These are phyloP conservation scores for Ogataea henricii DNA, from an alignment of 805 yeast species.

Conservation along the genomic window DNA sequence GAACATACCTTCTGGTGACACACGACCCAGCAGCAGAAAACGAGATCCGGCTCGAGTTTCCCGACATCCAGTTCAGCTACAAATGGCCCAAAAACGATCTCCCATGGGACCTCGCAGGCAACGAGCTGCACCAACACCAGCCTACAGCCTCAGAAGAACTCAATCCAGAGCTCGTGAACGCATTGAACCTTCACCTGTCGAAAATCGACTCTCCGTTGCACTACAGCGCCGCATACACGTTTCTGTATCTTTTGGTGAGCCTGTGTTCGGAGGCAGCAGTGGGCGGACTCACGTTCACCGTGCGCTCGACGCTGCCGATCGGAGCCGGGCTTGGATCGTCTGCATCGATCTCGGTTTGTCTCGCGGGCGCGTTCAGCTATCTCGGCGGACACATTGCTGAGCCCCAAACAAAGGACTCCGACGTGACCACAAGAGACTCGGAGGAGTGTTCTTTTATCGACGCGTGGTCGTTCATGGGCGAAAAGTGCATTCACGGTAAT, in stretches of 20 bases:
- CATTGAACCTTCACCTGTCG: slow-evolving; percentile 45
- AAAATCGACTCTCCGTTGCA: slow-evolving; percentile 58
- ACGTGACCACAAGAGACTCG: slow-evolving; percentile 36
- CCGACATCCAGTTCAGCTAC: slow-evolving; percentile 71
- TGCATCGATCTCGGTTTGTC: slow-evolving; percentile 84
- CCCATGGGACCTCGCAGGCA: slow-evolving; percentile 53
- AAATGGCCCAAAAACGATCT: slow-evolving; percentile 63
- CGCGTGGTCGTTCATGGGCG: slow-evolving; percentile 89
- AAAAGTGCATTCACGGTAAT: slow-evolving; percentile 92
- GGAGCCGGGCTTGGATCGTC: slow-evolving; percentile 98
- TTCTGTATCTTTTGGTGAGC: slow-evolving; percentile 72
- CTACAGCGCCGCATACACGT: slow-evolving; percentile 77
- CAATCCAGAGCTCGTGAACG: slow-evolving; percentile 56
- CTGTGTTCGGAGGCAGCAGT: slow-evolving; percentile 49
- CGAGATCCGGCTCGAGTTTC: slow-evolving; percentile 67
- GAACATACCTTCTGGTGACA: slow-evolving; percentile 76
- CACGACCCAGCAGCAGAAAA: slow-evolving; percentile 42
- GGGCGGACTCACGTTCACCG: slow-evolving; percentile 58
- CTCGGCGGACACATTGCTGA: slow-evolving; percentile 55
- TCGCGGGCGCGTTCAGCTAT: slow-evolving; percentile 71
- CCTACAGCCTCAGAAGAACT: slow-evolving; percentile 53
- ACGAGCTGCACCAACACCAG: slow-evolving; percentile 26
- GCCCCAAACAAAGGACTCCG: slow-evolving; percentile 39
- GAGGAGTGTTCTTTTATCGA: slow-evolving; percentile 66
- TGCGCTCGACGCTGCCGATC: slow-evolving; percentile 84